Conservation (phyloP, 2,329 filamentous ascomycete genomes). For the Cladophialophora carrionii region DNA sequence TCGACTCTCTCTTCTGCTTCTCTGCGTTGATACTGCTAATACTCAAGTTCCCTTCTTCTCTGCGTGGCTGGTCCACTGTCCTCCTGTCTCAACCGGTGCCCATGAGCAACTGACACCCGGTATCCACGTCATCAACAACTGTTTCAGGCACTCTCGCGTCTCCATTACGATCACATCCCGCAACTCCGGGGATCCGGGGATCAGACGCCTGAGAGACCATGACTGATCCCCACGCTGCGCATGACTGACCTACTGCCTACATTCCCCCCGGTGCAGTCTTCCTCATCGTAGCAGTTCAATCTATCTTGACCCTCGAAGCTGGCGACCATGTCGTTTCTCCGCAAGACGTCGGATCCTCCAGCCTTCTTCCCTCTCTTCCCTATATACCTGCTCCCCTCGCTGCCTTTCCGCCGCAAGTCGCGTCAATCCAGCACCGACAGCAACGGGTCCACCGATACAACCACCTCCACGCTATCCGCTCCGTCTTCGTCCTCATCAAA, state of each 20-base stretch:
- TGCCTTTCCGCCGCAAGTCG: slow-evolving; percentile 49
- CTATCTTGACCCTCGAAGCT: neutral
- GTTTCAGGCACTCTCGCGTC: slow-evolving; percentile 12
- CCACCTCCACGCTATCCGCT: slow-evolving; percentile 35
- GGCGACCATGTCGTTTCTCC: slow-evolving; percentile 35
- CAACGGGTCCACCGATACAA: slow-evolving; percentile 43
- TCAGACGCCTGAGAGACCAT: slow-evolving; percentile 3
- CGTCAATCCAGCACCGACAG: slow-evolving; percentile 49
- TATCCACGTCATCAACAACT: slow-evolving; percentile 6
- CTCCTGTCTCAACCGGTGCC: slow-evolving; percentile 1
- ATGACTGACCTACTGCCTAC: slow-evolving; percentile 12
- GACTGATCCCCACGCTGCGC: neutral
- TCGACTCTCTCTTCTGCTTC: no score
- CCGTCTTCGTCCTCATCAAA: slow-evolving; percentile 33
- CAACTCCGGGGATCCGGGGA: slow-evolving; percentile 10
- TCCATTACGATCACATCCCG: neutral
- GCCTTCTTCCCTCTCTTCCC: slow-evolving; percentile 51
- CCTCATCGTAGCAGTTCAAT: neutral
- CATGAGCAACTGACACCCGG: neutral
- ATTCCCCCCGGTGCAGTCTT: neutral
- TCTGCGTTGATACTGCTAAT: neutral
- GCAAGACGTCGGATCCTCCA: slow-evolving; percentile 31
- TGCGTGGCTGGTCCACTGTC: slow-evolving; percentile 12
- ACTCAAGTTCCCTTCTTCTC: neutral
- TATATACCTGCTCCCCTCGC: slow-evolving; percentile 55